Percentiles rank a stretch among this genome's conserved stretches.
These are phyloP conservation scores for Phoma sp. DNA, from an alignment of 2,329 filamentous ascomycete genomes.

Conservation along the genomic window DNA sequence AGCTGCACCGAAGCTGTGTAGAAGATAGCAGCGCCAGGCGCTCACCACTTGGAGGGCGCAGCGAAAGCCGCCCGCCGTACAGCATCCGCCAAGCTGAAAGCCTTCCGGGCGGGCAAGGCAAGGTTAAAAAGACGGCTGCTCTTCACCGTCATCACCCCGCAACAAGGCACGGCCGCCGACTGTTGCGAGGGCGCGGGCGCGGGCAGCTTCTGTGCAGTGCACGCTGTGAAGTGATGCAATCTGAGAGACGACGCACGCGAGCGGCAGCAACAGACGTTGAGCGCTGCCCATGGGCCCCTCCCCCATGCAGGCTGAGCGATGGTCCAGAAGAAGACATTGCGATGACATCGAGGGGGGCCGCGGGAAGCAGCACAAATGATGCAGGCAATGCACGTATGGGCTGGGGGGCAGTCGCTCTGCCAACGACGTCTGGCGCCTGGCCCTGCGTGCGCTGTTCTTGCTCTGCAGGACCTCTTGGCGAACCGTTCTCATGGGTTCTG, in stretches of 20 bases:
- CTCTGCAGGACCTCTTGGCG: constrained; percentile 37
- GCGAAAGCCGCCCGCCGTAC: constrained; percentile 33
- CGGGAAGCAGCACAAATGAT: constrained; percentile 28
- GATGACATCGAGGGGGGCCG: constrained; percentile 32
- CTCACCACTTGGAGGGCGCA: constrained; percentile 26
- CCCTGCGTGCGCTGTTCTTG: constrained; percentile 27
- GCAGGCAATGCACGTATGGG: constrained; percentile 27
- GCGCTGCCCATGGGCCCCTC: neutral
- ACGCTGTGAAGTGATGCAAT: constrained; percentile 20
- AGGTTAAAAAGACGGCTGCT: constrained; percentile 20
- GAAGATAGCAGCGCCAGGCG: constrained; percentile 40
- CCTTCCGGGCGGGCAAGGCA: constrained; percentile 13
- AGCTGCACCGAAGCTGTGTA: constrained; percentile 46
- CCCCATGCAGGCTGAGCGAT: constrained; percentile 15
- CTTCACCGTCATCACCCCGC: constrained; percentile 20
- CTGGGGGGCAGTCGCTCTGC: constrained; percentile 13
- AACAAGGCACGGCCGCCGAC: constrained; percentile 19
- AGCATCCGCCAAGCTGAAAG: constrained; percentile 29
- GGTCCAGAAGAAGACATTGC: constrained; percentile 24
- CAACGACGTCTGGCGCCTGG: constrained; percentile 20
- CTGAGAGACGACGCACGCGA: constrained; percentile 27
- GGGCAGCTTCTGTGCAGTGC: constrained; percentile 2
- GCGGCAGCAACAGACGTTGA: constrained; percentile 17
- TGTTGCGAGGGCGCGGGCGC: constrained; percentile 10
- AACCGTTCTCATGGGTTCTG: constrained; percentile 34